These are phyloP conservation scores for Scedosporium apiospermum DNA, from an alignment of 2,329 filamentous ascomycete species.

Conservation along the genomic window DNA sequence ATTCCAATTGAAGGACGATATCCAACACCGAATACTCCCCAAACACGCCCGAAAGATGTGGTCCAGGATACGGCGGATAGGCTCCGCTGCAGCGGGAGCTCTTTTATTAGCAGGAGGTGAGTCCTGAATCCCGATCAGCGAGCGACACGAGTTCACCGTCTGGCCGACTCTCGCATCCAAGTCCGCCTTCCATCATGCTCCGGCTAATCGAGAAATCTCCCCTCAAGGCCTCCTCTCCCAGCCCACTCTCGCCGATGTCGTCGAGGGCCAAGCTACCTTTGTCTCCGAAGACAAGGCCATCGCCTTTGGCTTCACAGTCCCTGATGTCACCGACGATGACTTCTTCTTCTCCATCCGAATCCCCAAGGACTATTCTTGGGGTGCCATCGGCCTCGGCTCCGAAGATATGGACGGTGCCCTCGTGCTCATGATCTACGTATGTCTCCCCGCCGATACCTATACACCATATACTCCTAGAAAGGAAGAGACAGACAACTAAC, in stretches of 20 bases:
- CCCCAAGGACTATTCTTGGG: slow-evolving; percentile 36
- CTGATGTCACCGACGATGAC: slow-evolving; percentile 34
- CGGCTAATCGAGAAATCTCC: not conserved
- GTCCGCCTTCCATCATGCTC: not conserved
- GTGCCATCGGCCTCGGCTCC: slow-evolving; percentile 44
- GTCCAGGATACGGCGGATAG: slow-evolving; percentile 1
- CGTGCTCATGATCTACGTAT: slow-evolving; percentile 43
- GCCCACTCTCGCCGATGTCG: slow-evolving; percentile 15
- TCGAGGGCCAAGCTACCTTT: slow-evolving; percentile 29
- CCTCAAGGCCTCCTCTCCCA: slow-evolving; percentile 11
- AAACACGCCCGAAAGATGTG: not conserved
- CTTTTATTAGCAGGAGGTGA: not conserved
- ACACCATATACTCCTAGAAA: not conserved
- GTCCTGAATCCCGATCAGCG: not conserved
- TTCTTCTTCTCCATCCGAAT: slow-evolving; percentile 46
- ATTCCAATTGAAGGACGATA: not conserved
- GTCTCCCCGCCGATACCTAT: not conserved
- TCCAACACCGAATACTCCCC: not conserved
- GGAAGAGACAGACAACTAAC: not conserved
- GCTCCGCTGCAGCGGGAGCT: slow-evolving; percentile 1
- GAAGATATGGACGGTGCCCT: slow-evolving; percentile 41
- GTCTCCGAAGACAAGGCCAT: slow-evolving; percentile 31
- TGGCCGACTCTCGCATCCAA: not conserved
- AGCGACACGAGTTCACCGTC: not conserved
- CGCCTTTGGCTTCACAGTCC: slow-evolving; percentile 41